phyloP scores from a whole-genome alignment of 495 filamentous ascomycete species.

The Darksidea phi region DNA sequence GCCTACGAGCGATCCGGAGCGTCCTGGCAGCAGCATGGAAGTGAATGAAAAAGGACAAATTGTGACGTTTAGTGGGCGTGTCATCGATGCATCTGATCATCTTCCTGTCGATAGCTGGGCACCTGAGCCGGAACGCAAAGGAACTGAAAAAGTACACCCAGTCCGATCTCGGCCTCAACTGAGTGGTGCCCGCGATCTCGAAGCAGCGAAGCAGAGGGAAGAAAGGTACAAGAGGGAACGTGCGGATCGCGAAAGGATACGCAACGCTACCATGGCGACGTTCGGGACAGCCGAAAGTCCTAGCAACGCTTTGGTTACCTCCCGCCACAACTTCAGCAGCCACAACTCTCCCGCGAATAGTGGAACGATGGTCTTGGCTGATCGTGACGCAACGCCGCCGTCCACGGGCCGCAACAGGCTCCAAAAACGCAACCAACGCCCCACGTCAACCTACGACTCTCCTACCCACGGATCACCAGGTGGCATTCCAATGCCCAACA shows the following conservation, averaged over 20 bases:
- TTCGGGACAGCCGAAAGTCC: constrained; percentile 8
- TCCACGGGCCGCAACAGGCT: constrained; percentile 56
- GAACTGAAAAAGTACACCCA: constrained; percentile 51
- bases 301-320: constrained; percentile 29
- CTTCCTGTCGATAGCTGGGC: constrained; percentile 89
- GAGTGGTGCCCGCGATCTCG: constrained; percentile 30
- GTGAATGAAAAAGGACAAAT: constrained; percentile 49
- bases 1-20: constrained; percentile 9
- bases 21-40: constrained; percentile 17
- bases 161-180: constrained; percentile 33
- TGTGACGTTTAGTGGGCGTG: constrained; percentile 77
- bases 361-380: constrained; percentile 16
- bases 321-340: constrained; percentile 10
- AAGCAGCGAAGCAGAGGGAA: constrained; percentile 30
- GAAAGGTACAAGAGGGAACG: constrained; percentile 10
- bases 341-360: constrained; percentile 1
- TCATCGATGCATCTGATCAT: constrained; percentile 91
- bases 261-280: constrained; percentile 19
- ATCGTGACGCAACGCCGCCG: constrained; percentile 3
- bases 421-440: constrained; percentile 51
- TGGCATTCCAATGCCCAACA: constrained; percentile 18
- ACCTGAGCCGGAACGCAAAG: constrained; percentile 84
- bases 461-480: constrained; percentile 14
- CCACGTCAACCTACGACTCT: constrained; percentile 13
- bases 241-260: constrained; percentile 26